A percentile compares a stretch with the other conserved stretches of the same genome.
Evolutionary conservation across 768 basidiomycete genomes (phyloP).

Genomic region (Hortiboletus campestris): DNA sequence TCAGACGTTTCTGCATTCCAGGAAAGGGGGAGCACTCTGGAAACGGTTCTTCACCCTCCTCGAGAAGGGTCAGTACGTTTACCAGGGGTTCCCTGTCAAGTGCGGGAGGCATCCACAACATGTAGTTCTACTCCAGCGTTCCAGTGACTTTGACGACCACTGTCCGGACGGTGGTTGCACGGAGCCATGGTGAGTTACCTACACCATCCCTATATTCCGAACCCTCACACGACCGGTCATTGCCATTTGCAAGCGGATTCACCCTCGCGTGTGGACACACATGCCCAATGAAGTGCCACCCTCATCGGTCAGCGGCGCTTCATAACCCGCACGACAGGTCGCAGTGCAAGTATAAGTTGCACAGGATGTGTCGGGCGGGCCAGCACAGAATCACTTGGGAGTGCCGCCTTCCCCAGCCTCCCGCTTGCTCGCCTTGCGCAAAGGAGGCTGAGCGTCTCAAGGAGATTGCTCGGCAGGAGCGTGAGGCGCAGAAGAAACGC

Average conservation of each 20-base stretch:
- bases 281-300: constrained; percentile 64
- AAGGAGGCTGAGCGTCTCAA: constrained; percentile 38
- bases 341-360: constrained; percentile 39
- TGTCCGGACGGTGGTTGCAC: constrained; percentile 65
- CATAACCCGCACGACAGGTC: constrained; percentile 25
- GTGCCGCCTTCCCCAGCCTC: constrained; percentile 39
- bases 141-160: constrained; percentile 49
- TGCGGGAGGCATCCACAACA: constrained; percentile 54
- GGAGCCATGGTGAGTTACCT: constrained; percentile 48
- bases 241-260: constrained; percentile 1
- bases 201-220: too few species aligned
- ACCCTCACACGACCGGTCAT: neutral
- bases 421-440: constrained; percentile 45
- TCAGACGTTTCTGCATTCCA: constrained; percentile 47
- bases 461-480: constrained; percentile 37
- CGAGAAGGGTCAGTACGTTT: constrained; percentile 7
- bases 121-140: constrained; percentile 36
- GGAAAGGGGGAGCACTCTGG: constrained; percentile 17
- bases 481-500: constrained; percentile 36
- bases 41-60: constrained; percentile 8
- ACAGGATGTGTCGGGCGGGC: constrained; percentile 38
- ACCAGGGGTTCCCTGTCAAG: constrained; percentile 45
- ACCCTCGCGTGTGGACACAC: constrained; percentile 34
- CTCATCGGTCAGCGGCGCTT: constrained; percentile 39
- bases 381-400: constrained; percentile 43